Base-by-base conservation (phyloP, 768 basidiomycete species). In the Mycena albidolilacea region DNA sequence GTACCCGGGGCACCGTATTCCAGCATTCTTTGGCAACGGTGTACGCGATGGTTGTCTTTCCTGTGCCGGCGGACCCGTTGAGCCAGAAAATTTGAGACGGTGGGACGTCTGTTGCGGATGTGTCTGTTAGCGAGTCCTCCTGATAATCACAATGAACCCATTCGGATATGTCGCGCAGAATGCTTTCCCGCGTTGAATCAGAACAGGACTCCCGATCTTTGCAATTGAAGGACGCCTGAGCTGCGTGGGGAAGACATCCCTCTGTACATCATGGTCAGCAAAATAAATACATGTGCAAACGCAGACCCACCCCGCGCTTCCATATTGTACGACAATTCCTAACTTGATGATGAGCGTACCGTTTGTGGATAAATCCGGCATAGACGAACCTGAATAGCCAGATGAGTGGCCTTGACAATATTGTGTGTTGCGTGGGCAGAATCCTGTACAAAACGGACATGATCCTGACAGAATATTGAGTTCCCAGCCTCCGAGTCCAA, bases 11-110 rank as follows among this genome's bases (percentile, higher is more conserved):
- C 8, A 7, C 52, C 23, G 1, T 8, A 9, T 46, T 59, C 61
- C 0, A 11, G 5, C n/a, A 23, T 23, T 23, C 23, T 23, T 69
- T n/a, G n/a, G 58, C 58, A 2, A 61, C 48, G 8, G 67, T 69
- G 37, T 50, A 48, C 0, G 67, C 67, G 39, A 69, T 69, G 1
- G 67, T 69, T 2, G 57, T 68, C 7, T 68, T 68, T 21, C 67
- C 67, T 0, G 67, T 68, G 12, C 67, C 67, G 19, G 67, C 58
- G 5, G 57, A 38, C 3, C 67, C 67, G 12, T 69, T 69, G 21
- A 69, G 3, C 67, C 67, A 69, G 19, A 67, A 67, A 3, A 67
- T 59, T 35, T 5, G 3, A 21, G 23, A 1, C 17, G 11, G 19
- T 2, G 38, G 5, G 8, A n/a, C 14, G 17, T 30, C 8, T n/a